Percentiles rank a stretch among this genome's conserved stretches.
phyloP scores from a whole-genome alignment of 164 flowering plant genomes.

The Umbellularia californica region DNA sequence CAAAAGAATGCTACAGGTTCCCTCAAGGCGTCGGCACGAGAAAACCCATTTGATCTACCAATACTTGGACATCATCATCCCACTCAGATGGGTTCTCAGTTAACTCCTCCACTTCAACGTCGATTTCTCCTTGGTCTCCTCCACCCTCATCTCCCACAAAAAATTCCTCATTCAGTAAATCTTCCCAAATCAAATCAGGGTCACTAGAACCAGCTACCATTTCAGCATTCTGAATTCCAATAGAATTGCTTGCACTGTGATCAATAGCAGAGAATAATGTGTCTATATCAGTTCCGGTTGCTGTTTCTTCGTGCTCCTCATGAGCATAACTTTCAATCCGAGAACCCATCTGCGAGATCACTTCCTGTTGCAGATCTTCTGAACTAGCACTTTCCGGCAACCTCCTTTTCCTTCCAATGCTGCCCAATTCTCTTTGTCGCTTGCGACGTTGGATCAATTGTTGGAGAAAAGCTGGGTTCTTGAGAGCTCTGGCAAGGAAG shows the following conservation, averaged over 20 bases:
- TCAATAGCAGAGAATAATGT: conserved; percentile 14
- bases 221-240: conserved; percentile 10
- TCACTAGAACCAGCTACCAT: background rate
- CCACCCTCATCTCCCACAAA: conserved; percentile 15
- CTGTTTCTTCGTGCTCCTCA: conserved; percentile 17
- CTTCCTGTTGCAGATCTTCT: conserved; percentile 21
- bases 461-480: conserved; percentile 35
- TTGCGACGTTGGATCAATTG: conserved; percentile 27
- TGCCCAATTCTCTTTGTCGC: conserved; percentile 25
- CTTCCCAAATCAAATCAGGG: conserved; percentile 33
- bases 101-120: conserved; percentile 48
- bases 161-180: conserved; percentile 38
- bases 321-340: background rate
- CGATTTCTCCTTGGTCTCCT: conserved; percentile 23
- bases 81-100: conserved; percentile 28
- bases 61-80: conserved; percentile 19
- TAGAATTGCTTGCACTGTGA: conserved; percentile 5
- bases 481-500: conserved; percentile 41
- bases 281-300: conserved; percentile 20
- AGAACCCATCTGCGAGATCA: background rate
- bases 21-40: background rate
- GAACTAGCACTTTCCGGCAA: conserved; percentile 16
- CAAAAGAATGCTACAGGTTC: background rate
- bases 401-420: conserved; percentile 36
- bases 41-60: conserved; percentile 27